A percentile compares a stretch with the other conserved stretches of the same genome.
Evolutionary conservation across 2,329 filamentous ascomycete species (phyloP).

Genomic region (Botryotinia convoluta): DNA sequence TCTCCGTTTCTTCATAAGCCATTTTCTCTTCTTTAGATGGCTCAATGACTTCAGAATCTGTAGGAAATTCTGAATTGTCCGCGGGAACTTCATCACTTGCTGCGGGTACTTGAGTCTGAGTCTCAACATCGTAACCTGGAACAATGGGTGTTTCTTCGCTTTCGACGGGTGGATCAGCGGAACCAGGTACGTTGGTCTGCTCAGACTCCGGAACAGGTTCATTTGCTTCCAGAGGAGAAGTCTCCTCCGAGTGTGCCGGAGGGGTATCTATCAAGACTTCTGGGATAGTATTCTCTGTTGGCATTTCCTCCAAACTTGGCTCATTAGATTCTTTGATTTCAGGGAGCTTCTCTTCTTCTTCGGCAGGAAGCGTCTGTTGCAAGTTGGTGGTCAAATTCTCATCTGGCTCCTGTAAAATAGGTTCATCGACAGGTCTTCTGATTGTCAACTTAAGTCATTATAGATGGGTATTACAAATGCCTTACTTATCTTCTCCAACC

Average conservation of each 20-base stretch:
- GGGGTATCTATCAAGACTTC: neutral
- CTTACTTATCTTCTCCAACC: neutral
- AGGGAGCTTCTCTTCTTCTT: neutral
- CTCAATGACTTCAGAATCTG: neutral
- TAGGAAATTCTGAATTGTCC: no score
- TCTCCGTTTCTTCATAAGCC: no score
- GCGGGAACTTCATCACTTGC: neutral
- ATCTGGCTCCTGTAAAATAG: neutral
- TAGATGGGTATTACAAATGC: neutral
- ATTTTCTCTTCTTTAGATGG: neutral
- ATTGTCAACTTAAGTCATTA: neutral
- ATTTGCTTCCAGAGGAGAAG: neutral
- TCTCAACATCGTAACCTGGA: neutral
- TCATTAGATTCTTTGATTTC: neutral
- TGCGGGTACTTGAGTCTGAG: neutral
- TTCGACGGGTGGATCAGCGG: neutral
- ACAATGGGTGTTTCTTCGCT: neutral
- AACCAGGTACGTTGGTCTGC: rapidly evolving
- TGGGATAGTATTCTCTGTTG: neutral
- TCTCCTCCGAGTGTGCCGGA: no score
- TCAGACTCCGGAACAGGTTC: neutral
- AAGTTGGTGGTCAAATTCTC: neutral
- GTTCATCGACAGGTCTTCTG: neutral
- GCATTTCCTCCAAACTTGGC: neutral
- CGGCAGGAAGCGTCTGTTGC: neutral